Evolutionary conservation across 2,329 filamentous ascomycete species (phyloP).

Genomic region (Pyrenophora teres): DNA sequence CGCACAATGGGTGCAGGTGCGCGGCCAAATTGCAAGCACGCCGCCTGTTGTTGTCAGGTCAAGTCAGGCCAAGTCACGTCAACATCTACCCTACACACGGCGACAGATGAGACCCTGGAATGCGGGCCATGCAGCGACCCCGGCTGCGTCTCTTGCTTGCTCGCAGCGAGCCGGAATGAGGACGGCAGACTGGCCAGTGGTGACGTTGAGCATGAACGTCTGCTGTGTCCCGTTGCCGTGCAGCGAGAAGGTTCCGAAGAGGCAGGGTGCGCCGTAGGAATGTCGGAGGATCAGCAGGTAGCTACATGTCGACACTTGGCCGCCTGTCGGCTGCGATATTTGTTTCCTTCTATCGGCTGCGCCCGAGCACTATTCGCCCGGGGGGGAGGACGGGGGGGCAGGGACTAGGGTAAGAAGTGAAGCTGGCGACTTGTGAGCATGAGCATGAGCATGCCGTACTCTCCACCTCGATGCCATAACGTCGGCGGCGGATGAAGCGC

Average conservation of each 20-base stretch:
- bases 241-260: slow-evolving; percentile 26
- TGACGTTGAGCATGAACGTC: slow-evolving; percentile 23
- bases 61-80: too few species aligned
- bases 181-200: slow-evolving; percentile 4
- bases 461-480: slow-evolving; percentile 4
- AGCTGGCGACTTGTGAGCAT: slow-evolving; percentile 11
- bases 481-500: slow-evolving; percentile 9
- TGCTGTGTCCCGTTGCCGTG: slow-evolving; percentile 33
- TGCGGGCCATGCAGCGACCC: slow-evolving; percentile 26
- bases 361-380: slow-evolving; percentile 19
- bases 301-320: slow-evolving; percentile 8
- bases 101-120: slow-evolving; percentile 23
- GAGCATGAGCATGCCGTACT: background rate
- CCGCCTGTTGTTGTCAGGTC: slow-evolving; percentile 10
- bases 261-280: slow-evolving; percentile 11
- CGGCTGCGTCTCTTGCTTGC: slow-evolving; percentile 22
- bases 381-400: slow-evolving; percentile 9
- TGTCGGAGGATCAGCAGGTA: slow-evolving; percentile 12
- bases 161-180: slow-evolving; percentile 13
- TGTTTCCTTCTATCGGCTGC: slow-evolving; percentile 16
- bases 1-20: slow-evolving; percentile 4
- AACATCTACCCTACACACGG: too few species aligned
- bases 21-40: slow-evolving; percentile 15
- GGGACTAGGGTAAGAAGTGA: slow-evolving; percentile 17
- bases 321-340: slow-evolving; percentile 12